A percentile compares a stretch with the other conserved stretches of the same genome.
These are phyloP conservation scores for Rhynchospora tenuis DNA, from an alignment of 176 grass and related monocot genomes.

Conservation along the genomic window DNA sequence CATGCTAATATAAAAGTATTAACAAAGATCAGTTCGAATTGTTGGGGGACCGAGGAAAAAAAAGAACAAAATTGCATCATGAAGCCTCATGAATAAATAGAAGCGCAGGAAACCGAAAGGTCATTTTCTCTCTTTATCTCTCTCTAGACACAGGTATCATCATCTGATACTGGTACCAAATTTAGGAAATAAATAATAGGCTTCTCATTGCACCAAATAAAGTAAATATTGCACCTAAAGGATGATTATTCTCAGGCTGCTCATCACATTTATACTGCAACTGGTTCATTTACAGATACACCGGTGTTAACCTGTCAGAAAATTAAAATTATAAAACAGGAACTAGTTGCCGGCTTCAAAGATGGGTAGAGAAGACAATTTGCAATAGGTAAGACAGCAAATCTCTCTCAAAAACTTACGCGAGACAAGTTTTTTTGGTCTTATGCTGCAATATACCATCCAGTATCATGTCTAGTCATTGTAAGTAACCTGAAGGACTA, in stretches of 20 bases:
- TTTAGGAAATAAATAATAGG: conserved; percentile 19
- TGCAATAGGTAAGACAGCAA: not conserved
- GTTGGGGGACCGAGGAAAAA: not conserved
- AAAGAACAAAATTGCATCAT: not conserved
- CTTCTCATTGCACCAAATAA: conserved; percentile 34
- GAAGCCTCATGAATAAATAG: not conserved
- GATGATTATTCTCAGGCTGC: conserved; percentile 23
- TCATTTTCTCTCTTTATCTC: not conserved
- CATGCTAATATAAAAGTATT: not conserved
- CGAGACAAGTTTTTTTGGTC: not conserved
- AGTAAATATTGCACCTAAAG: conserved; percentile 40
- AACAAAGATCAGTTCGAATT: not conserved
- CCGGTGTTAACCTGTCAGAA: conserved; percentile 64
- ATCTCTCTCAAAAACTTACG: not conserved
- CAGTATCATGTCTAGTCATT: not conserved
- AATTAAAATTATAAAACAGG: conserved; percentile 3
- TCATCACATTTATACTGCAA: conserved; percentile 47
- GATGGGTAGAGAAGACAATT: not conserved
- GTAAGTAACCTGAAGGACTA: not conserved
- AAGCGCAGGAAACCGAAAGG: not conserved
- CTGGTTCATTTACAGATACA: conserved; percentile 84
- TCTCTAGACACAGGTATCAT: not conserved
- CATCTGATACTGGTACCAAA: not conserved
- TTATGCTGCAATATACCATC: not conserved
- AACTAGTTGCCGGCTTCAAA: not conserved